Conservation (phyloP, 1,139 yeast species). For the Yamadazyma siamensis region DNA sequence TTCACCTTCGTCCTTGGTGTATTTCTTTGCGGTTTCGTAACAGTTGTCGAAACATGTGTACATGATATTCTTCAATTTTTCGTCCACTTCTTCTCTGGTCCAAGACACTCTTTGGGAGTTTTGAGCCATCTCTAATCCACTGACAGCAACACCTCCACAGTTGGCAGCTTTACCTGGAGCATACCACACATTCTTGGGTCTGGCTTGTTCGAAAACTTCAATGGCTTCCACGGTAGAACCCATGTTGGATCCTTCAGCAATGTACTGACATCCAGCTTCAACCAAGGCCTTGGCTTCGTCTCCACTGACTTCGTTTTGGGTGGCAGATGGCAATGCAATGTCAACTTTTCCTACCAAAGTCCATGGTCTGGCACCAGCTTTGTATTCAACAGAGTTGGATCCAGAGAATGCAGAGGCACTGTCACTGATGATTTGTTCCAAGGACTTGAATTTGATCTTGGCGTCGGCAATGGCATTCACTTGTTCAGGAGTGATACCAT, state of each 20-base stretch:
- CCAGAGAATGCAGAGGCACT: constrained; percentile 59
- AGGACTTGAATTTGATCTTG: constrained; percentile 76
- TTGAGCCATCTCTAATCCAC: constrained; percentile 99
- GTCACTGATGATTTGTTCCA: constrained; percentile 60
- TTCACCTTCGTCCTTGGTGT: constrained; percentile 66
- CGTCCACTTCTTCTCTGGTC: constrained; percentile 88
- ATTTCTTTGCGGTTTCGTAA: constrained; percentile 79
- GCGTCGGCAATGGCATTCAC: constrained; percentile 73
- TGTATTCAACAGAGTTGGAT: constrained; percentile 59
- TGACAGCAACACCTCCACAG: constrained; percentile 99
- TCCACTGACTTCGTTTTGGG: constrained; percentile 96
- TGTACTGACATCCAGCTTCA: constrained; percentile 85
- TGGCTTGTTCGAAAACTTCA: constrained; percentile 85
- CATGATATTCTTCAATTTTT: constrained; percentile 87
- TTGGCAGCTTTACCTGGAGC: constrained; percentile 99
- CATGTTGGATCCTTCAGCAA: constrained; percentile 99
- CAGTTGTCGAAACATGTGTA: constrained; percentile 90
- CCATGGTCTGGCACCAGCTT: constrained; percentile 97
- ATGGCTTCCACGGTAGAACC: constrained; percentile 98
- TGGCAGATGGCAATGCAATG: constrained; percentile 96
- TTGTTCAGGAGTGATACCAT: constrained; percentile 83
- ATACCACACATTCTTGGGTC: constrained; percentile 85
- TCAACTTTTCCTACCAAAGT: constrained; percentile 86
- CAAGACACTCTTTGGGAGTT: constrained; percentile 91
- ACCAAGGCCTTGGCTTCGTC: constrained; percentile 94